Conservation (phyloP, 768 basidiomycete species). For the Tylopilus felleus region DNA sequence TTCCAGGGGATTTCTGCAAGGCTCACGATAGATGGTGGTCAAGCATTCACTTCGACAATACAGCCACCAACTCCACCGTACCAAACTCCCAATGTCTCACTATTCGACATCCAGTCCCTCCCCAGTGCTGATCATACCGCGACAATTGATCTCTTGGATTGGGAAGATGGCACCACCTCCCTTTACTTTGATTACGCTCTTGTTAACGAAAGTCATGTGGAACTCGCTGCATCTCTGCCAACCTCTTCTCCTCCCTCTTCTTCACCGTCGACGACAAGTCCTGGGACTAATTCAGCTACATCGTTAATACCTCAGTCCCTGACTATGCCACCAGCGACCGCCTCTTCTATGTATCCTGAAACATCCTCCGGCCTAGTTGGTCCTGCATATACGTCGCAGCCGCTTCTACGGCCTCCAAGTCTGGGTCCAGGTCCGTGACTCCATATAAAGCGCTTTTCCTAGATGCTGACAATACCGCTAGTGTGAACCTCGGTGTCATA, state of each 20-base stretch:
- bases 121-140: slow-evolving; percentile 9
- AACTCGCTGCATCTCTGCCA: neutral
- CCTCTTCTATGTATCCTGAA: neutral
- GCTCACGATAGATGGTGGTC: slow-evolving; percentile 10
- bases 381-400: neutral
- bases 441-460: too few species aligned
- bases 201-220: slow-evolving; percentile 10
- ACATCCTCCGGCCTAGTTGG: neutral
- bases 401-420: neutral
- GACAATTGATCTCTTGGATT: slow-evolving; percentile 8
- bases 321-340: neutral
- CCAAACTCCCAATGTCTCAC: slow-evolving; percentile 13
- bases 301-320: neutral
- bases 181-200: slow-evolving; percentile 17
- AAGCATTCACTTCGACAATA: neutral
- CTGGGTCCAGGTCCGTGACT: slow-evolving; percentile 1
- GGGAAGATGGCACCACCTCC: slow-evolving; percentile 1
- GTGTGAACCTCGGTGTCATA: slow-evolving; percentile 3
- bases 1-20: slow-evolving; percentile 10
- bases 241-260: neutral
- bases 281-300: neutral
- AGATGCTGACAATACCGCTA: slow-evolving; percentile 1
- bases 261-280: neutral
- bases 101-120: slow-evolving; percentile 15
- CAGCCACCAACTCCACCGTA: slow-evolving; percentile 9